Percentiles rank a stretch among this genome's conserved stretches.
These are phyloP conservation scores for Lentinus tigrinus DNA, from an alignment of 768 basidiomycete species.

Conservation along the genomic window DNA sequence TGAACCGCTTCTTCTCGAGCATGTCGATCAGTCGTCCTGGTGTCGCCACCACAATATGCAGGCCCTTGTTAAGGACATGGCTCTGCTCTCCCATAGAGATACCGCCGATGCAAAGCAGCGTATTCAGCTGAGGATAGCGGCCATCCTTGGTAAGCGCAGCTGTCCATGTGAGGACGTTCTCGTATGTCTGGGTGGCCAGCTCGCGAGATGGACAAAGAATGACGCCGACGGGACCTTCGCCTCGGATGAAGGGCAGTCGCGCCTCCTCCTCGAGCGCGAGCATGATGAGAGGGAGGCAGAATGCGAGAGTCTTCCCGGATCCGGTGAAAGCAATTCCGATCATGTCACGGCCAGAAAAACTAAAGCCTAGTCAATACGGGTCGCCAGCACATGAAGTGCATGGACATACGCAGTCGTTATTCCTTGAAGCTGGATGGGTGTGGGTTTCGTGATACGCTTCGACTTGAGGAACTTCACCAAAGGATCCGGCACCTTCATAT, in stretches of 20 bases:
- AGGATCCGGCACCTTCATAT: slow-evolving; percentile 96
- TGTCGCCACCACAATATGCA: slow-evolving; percentile 96
- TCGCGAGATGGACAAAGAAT: slow-evolving; percentile 97
- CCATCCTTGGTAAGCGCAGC: slow-evolving; percentile 75
- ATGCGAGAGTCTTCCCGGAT: slow-evolving; percentile 97
- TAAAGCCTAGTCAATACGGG: slow-evolving; percentile 30
- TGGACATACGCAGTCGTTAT: slow-evolving; percentile 85
- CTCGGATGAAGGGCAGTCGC: slow-evolving; percentile 84
- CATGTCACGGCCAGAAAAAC: slow-evolving; percentile 94
- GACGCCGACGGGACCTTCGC: slow-evolving; percentile 97
- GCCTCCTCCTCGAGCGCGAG: slow-evolving; percentile 90
- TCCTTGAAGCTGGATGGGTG: slow-evolving; percentile 97
- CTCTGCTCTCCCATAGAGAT: slow-evolving; percentile 98
- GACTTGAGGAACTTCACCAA: slow-evolving; percentile 81
- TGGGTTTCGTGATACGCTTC: slow-evolving; percentile 83
- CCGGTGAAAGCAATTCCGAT: slow-evolving; percentile 99
- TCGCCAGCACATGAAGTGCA: background rate
- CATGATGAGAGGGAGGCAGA: slow-evolving; percentile 98
- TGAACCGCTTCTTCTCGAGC: slow-evolving; percentile 93
- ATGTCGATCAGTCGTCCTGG: slow-evolving; percentile 97
- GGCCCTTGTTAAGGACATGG: slow-evolving; percentile 84
- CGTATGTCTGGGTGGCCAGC: slow-evolving; percentile 94
- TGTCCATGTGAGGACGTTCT: slow-evolving; percentile 89
- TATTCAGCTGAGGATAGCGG: slow-evolving; percentile 82
- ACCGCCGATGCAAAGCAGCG: slow-evolving; percentile 92